Conservation (phyloP, 495 filamentous ascomycete species). For the Penicillium turbatum region DNA sequence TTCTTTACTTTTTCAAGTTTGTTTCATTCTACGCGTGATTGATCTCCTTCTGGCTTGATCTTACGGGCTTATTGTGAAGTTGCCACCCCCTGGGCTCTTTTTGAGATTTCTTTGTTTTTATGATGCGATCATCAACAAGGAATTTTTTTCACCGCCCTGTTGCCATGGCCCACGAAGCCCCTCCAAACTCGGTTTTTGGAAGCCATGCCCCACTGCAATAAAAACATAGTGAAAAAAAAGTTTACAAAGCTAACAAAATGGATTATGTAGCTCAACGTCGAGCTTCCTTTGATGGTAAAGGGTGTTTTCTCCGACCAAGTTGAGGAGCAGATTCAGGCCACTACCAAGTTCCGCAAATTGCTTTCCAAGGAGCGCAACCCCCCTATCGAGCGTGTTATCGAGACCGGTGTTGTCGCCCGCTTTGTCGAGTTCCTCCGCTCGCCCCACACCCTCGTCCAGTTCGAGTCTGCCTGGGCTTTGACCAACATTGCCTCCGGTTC, state of each 20-base stretch:
- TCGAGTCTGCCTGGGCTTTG: conserved; percentile 98
- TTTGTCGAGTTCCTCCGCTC: conserved; percentile 99
- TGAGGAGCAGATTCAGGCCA: conserved; percentile 96
- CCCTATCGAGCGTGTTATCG: conserved; percentile 97
- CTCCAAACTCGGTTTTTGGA: conserved; percentile 22
- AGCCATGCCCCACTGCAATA: conserved; percentile 18
- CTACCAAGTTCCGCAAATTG: conserved; percentile 97
- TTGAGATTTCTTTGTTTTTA: conserved; percentile 23
- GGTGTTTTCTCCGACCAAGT: conserved; percentile 99
- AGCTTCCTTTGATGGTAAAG: conserved; percentile 95
- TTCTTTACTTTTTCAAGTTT: conserved; percentile 12
- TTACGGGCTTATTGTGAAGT: conserved; percentile 1
- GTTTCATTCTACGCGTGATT: conserved; percentile 6
- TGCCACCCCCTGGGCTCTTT: conserved; percentile 3
- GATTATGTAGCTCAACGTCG: conserved; percentile 77
- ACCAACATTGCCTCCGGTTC: conserved; percentile 99
- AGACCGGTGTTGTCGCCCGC: conserved; percentile 94
- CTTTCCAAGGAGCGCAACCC: conserved; percentile 99
- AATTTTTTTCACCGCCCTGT: conserved; percentile 43
- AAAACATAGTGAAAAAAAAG: conserved; percentile 10
- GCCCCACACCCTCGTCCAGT: conserved; percentile 97
- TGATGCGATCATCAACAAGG: conserved; percentile 35
- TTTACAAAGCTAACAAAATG: conserved; percentile 39
- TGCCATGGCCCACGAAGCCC: conserved; percentile 29
- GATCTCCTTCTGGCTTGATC: background rate